These are phyloP conservation scores for Erigeron philadelphicus DNA, from an alignment of 140 eudicot species.

Conservation along the genomic window DNA sequence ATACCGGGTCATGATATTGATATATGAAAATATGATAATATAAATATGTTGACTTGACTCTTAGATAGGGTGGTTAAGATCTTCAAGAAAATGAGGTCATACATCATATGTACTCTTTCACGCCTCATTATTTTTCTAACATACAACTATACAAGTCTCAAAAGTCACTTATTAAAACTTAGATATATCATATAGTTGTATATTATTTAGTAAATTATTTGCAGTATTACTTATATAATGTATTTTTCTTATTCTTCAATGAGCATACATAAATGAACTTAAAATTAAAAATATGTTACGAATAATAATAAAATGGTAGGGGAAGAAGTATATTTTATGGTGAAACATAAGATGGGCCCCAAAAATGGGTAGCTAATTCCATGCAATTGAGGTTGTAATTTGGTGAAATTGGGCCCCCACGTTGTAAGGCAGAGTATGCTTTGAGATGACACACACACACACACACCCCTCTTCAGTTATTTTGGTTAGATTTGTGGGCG, in stretches of 20 bases:
- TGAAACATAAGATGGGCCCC: conserved; percentile 23
- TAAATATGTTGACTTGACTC: conserved; percentile 32
- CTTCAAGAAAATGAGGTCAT: conserved; percentile 40
- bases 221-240: neutral
- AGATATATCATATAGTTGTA: neutral
- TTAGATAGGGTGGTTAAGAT: conserved; percentile 62
- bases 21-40: conserved; percentile 15
- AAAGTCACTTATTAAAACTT: neutral
- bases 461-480: conserved; percentile 22
- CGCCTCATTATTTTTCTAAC: conserved; percentile 13
- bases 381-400: conserved; percentile 25
- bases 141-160: neutral
- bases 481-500: conserved; percentile 27
- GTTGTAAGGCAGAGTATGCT: conserved; percentile 6
- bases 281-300: neutral
- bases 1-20: conserved; percentile 12
- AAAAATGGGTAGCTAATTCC: conserved; percentile 18
- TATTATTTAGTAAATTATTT: neutral
- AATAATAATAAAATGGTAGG: neutral
- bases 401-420: conserved; percentile 29
- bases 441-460: conserved; percentile 16
- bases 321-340: conserved; percentile 9
- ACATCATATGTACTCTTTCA: conserved; percentile 10
- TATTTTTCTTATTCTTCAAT: neutral
- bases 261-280: neutral